These are phyloP conservation scores for Beauveria scarabaeidicola DNA, from an alignment of 2,329 filamentous ascomycete genomes.

Conservation along the genomic window DNA sequence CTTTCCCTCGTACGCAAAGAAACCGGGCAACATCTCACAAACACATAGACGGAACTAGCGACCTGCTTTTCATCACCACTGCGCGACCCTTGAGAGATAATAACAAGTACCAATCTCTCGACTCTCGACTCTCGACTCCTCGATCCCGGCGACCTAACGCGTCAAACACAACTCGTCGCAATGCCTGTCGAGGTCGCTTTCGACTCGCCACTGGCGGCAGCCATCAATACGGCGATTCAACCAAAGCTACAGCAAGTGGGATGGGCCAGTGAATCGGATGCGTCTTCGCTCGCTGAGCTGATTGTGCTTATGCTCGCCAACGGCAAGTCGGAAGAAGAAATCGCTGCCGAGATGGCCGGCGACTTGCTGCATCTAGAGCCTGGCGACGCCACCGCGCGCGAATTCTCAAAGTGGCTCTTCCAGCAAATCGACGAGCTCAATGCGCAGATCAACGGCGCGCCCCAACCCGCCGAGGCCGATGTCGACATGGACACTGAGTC, in stretches of 20 bases:
- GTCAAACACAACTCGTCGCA: conserved; percentile 14
- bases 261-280: conserved; percentile 74
- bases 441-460: conserved; percentile 48
- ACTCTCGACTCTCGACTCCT: conserved; percentile 20
- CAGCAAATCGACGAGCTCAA: conserved; percentile 67
- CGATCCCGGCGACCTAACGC: conserved; percentile 4
- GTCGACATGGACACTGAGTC: conserved; percentile 60
- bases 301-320: conserved; percentile 96
- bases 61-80: not conserved
- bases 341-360: conserved; percentile 76
- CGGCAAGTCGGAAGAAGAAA: conserved; percentile 84
- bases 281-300: conserved; percentile 85
- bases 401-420: conserved; percentile 92
- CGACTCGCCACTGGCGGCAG: conserved; percentile 75
- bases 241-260: conserved; percentile 88
- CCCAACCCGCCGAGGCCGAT: conserved; percentile 20
- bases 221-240: conserved; percentile 74
- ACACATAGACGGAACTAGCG: conserved; percentile 42
- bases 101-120: conserved; percentile 37
- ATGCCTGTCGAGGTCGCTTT: conserved; percentile 75
- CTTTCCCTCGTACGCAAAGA: not conserved
- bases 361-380: conserved; percentile 77
- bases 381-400: conserved; percentile 71
- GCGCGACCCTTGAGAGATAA: conserved; percentile 46
- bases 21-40: conserved; percentile 38